Evolutionary conservation across 768 basidiomycete species (phyloP).

Genomic region (Psilocybe azurescens): DNA sequence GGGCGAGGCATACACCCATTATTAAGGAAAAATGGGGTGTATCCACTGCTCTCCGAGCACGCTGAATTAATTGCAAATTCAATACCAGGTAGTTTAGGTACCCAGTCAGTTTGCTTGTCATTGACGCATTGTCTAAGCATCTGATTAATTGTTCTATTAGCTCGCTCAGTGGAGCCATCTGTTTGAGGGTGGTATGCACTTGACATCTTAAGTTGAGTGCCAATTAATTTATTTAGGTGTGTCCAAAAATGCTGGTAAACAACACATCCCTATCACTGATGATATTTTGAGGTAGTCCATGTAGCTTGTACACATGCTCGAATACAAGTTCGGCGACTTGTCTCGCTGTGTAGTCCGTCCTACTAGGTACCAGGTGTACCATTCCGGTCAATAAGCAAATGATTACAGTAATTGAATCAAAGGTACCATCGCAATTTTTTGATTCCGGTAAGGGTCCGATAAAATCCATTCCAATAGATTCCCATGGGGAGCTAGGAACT

Average conservation of each 20-base stretch:
- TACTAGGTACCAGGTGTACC: slow-evolving; percentile 33
- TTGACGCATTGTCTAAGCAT: too few species aligned
- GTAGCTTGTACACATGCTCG: slow-evolving; percentile 36
- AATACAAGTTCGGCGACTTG: slow-evolving; percentile 44
- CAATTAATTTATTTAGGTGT: too few species aligned
- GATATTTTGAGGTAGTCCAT: slow-evolving; percentile 43
- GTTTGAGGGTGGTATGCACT: too few species aligned
- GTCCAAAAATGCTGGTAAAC: slow-evolving; percentile 52
- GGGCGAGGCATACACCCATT: slow-evolving; percentile 29
- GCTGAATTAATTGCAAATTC: slow-evolving; percentile 20
- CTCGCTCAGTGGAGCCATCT: too few species aligned
- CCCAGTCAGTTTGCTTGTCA: too few species aligned
- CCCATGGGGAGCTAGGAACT: slow-evolving; percentile 33
- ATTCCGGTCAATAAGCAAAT: slow-evolving; percentile 30
- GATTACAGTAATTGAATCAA: slow-evolving; percentile 33
- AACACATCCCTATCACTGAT: slow-evolving; percentile 45
- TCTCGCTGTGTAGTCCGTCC: slow-evolving; percentile 30
- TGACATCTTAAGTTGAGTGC: too few species aligned
- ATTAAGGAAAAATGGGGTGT: too few species aligned
- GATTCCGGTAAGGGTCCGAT: slow-evolving; percentile 24
- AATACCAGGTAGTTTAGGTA: slow-evolving; percentile 12
- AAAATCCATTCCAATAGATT: slow-evolving; percentile 24
- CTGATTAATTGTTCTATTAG: too few species aligned
- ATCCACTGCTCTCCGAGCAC: too few species aligned
- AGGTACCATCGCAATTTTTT: slow-evolving; percentile 24